A percentile compares a stretch with the other conserved stretches of the same genome.
Conservation (phyloP, 768 basidiomycete genomes). For the Lentinula boryana region DNA sequence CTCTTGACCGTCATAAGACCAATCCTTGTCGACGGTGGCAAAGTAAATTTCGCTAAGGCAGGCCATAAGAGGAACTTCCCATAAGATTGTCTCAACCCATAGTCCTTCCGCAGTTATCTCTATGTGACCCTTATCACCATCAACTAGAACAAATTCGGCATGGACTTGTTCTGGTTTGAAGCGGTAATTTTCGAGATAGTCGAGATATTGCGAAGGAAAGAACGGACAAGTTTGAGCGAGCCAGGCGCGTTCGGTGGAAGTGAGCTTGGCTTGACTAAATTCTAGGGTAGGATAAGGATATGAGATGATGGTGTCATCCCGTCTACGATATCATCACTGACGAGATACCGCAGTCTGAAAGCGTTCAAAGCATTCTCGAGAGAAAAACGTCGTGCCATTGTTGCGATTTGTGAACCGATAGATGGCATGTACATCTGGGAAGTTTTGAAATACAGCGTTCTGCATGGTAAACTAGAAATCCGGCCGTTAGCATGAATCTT, state of each 20-base stretch:
- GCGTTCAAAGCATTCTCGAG: slow-evolving; percentile 54
- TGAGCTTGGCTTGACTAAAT: slow-evolving; percentile 59
- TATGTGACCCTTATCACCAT: slow-evolving; percentile 50
- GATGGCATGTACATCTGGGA: slow-evolving; percentile 61
- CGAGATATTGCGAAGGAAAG: slow-evolving; percentile 65
- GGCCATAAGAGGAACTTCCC: slow-evolving; percentile 96
- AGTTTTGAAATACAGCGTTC: slow-evolving; percentile 77
- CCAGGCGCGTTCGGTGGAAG: slow-evolving; percentile 59
- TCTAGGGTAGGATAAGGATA: slow-evolving; percentile 34
- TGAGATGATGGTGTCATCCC: slow-evolving; percentile 1
- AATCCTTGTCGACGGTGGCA: slow-evolving; percentile 64
- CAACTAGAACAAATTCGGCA: slow-evolving; percentile 57
- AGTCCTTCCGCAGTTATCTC: slow-evolving; percentile 69
- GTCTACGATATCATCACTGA: slow-evolving; percentile 23
- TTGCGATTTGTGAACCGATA: slow-evolving; percentile 84
- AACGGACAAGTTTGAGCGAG: slow-evolving; percentile 67
- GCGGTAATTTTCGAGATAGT: slow-evolving; percentile 63
- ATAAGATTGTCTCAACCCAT: slow-evolving; percentile 85
- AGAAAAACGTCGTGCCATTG: slow-evolving; percentile 51
- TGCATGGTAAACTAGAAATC: slow-evolving; percentile 83
- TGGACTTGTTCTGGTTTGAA: slow-evolving; percentile 73
- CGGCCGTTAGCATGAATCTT: background rate
- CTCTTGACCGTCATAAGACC: slow-evolving; percentile 79
- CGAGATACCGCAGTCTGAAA: slow-evolving; percentile 52
- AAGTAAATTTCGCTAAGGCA: slow-evolving; percentile 90